These are phyloP conservation scores for Pterulicium gracile DNA, from an alignment of 1,284 basidiomycete species.

Conservation along the genomic window DNA sequence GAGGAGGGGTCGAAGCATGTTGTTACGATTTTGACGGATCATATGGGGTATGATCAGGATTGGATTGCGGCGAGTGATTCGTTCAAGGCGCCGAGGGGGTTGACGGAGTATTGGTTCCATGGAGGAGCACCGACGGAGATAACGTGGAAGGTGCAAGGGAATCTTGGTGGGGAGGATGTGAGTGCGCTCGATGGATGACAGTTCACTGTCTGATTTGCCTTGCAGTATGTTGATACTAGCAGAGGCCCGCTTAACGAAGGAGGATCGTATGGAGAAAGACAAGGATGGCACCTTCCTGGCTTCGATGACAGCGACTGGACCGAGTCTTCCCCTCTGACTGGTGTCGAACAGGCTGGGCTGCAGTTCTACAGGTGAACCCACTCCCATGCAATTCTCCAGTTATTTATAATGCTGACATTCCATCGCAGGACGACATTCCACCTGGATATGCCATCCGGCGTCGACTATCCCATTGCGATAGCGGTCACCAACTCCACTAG, in stretches of 20 bases:
- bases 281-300: conserved; percentile 41
- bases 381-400: conserved; percentile 2
- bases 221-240: conserved; percentile 25
- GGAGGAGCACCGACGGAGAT: conserved; percentile 23
- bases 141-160: conserved; percentile 39
- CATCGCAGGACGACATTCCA: conserved; percentile 29
- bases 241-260: conserved; percentile 40
- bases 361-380: conserved; percentile 30
- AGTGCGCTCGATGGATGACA: too few species aligned
- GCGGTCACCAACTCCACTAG: conserved; percentile 26
- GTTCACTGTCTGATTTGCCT: not conserved
- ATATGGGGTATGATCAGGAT: conserved; percentile 41
- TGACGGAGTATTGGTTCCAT: conserved; percentile 30
- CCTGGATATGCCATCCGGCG: conserved; percentile 28
- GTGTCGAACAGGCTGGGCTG: conserved; percentile 29
- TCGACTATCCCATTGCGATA: conserved; percentile 38
- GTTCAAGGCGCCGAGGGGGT: conserved; percentile 35
- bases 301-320: conserved; percentile 35
- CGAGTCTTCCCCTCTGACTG: conserved; percentile 25
- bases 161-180: conserved; percentile 35
- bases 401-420: not conserved
- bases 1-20: conserved; percentile 24
- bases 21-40: conserved; percentile 41
- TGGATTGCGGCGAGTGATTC: conserved; percentile 26
- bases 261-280: conserved; percentile 34